A percentile compares a stretch with the other conserved stretches of the same genome.
These are phyloP conservation scores for Didymella keratinophila DNA, from an alignment of 2,329 filamentous ascomycete species.

Conservation along the genomic window DNA sequence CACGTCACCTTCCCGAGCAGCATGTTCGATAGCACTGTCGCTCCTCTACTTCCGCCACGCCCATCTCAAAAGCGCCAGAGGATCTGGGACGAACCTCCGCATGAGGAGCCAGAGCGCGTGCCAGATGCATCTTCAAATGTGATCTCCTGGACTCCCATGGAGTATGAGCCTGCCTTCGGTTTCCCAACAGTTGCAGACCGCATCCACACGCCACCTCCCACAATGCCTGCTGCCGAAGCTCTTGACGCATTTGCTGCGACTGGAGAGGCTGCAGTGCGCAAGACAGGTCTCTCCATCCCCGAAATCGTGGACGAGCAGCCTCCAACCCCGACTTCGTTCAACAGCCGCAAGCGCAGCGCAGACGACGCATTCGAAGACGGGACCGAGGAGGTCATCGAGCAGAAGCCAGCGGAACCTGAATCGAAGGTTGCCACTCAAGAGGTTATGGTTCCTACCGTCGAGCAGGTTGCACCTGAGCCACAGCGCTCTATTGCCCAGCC, in stretches of 20 bases:
- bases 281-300: conserved; percentile 43
- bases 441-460: conserved; percentile 5
- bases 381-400: not conserved
- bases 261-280: conserved; percentile 18
- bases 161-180: not conserved
- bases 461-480: not conserved
- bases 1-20: not conserved
- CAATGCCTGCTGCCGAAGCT: conserved; percentile 18
- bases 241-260: conserved; percentile 23
- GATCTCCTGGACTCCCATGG: not conserved
- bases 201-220: conserved; percentile 33
- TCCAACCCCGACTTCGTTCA: conserved; percentile 40
- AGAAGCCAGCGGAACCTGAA: conserved; percentile 17
- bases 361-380: conserved; percentile 23
- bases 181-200: conserved; percentile 7
- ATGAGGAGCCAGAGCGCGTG: not conserved
- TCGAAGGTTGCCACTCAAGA: conserved; percentile 10
- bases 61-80: conserved; percentile 18
- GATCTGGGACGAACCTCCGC: conserved; percentile 2
- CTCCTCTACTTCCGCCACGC: conserved; percentile 31
- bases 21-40: not conserved
- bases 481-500: conserved; percentile 24
- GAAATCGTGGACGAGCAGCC: conserved; percentile 38
- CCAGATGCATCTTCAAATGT: not conserved
- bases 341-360: conserved; percentile 44